A percentile compares a stretch with the other conserved stretches of the same genome.
These are phyloP conservation scores for Sicyos baderoa DNA, from an alignment of 306 rosid genomes.

Conservation along the genomic window DNA sequence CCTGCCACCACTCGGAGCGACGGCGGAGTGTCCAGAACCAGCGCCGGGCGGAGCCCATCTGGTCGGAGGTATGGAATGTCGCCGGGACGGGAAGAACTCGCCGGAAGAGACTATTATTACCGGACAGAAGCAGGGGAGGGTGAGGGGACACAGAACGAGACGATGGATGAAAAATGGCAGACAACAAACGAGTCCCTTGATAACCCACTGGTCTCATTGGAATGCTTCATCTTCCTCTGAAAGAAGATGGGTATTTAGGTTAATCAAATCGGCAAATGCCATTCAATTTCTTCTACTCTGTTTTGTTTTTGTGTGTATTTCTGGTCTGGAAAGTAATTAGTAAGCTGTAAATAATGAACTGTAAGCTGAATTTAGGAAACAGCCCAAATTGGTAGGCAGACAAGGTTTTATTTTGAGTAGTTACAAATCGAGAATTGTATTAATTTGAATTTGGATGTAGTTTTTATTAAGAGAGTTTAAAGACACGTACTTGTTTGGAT, in stretches of 20 bases:
- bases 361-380: background rate
- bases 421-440: too few relatives aligned
- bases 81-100: conserved; percentile 35
- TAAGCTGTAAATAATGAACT: conserved; percentile 15
- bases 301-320: conserved; percentile 13
- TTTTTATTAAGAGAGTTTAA: too few relatives aligned
- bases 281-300: conserved; percentile 10
- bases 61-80: conserved; percentile 45
- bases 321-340: conserved; percentile 9
- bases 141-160: conserved; percentile 3
- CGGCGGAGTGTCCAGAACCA: conserved; percentile 30
- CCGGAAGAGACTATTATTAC: conserved; percentile 21
- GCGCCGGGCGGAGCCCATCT: conserved; percentile 60
- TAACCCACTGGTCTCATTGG: conserved; percentile 84
- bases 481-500: too few relatives aligned
- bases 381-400: conserved; percentile 5
- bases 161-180: conserved; percentile 31
- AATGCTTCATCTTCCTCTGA: conserved; percentile 81
- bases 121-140: conserved; percentile 30
- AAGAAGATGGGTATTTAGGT: background rate
- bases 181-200: conserved; percentile 55
- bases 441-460: too few relatives aligned
- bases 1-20: conserved; percentile 42
- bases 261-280: background rate
- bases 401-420: too few relatives aligned